These are phyloP conservation scores for Endocalyx cinctus DNA, from an alignment of 2,329 filamentous ascomycete species.

Conservation along the genomic window DNA sequence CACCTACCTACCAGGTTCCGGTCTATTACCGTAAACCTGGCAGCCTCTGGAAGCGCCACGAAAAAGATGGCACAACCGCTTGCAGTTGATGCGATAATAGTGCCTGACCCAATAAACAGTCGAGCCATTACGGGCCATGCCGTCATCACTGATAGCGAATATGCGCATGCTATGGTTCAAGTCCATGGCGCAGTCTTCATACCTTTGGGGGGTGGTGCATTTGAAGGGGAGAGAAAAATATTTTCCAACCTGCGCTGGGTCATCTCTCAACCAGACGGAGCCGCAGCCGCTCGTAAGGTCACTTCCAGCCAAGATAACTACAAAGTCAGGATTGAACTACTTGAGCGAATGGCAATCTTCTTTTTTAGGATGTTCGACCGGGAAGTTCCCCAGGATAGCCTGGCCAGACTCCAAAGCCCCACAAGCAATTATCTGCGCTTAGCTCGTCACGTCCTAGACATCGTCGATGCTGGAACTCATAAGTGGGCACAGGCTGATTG, in stretches of 20 bases:
- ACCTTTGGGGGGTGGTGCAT: not conserved
- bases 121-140: not conserved
- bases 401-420: slow-evolving; percentile 1
- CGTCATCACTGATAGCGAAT: not conserved
- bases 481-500: slow-evolving; percentile 6
- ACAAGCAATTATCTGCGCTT: slow-evolving; percentile 9
- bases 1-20: slow-evolving; percentile 14
- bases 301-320: slow-evolving; percentile 1
- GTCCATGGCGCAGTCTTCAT: not conserved
- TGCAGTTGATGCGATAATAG: not conserved
- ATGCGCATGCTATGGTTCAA: not conserved
- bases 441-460: slow-evolving; percentile 5
- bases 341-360: slow-evolving; percentile 10
- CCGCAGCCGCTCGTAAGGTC: slow-evolving; percentile 4
- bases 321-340: slow-evolving; percentile 1
- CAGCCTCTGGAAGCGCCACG: not conserved
- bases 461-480: slow-evolving; percentile 5
- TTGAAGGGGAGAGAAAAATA: slow-evolving; percentile 4
- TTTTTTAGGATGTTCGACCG: slow-evolving; percentile 10
- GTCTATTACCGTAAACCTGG: slow-evolving; percentile 18
- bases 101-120: no score
- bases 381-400: slow-evolving; percentile 4
- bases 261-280: slow-evolving; percentile 3
- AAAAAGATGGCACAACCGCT: not conserved
- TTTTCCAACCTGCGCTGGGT: slow-evolving; percentile 9